Percentiles rank a stretch among this genome's conserved stretches.
Conservation (phyloP, 129 eudicot species). For the Scalesia atractyloides region DNA sequence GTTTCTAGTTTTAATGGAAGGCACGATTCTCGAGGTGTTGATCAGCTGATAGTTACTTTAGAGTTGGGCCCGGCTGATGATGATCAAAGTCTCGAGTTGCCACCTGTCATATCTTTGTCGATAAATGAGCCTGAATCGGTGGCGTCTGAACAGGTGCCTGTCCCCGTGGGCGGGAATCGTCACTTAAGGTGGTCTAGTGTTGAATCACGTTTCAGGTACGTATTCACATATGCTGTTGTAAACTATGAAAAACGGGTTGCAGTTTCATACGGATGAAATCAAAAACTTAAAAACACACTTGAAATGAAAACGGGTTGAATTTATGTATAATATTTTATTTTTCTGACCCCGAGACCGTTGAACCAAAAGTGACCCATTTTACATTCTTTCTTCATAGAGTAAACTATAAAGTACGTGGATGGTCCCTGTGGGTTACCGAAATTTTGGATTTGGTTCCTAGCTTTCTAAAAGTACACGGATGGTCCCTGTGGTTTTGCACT, state of each 20-base stretch:
- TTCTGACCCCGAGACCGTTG: too few species aligned
- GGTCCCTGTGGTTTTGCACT: too few species aligned
- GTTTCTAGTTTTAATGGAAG: conserved; percentile 31
- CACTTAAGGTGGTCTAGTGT: conserved; percentile 55
- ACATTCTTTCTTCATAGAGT: too few species aligned
- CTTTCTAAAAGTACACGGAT: too few species aligned
- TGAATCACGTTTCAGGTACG: conserved; percentile 78
- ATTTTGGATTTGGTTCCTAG: too few species aligned
- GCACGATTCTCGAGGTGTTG: conserved; percentile 43
- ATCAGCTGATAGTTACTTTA: conserved; percentile 55
- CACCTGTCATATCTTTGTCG: conserved; percentile 50
- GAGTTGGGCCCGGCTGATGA: conserved; percentile 44
- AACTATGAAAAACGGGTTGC: too few species aligned
- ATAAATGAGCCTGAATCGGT: conserved; percentile 46
- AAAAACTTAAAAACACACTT: not conserved
- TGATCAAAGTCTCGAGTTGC: conserved; percentile 45
- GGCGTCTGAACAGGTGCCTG: conserved; percentile 20
- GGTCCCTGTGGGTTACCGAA: too few species aligned
- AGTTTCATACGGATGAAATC: too few species aligned
- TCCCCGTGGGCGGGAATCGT: conserved; percentile 33
- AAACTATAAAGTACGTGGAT: too few species aligned
- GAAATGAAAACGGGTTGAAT: not conserved
- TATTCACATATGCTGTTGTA: not conserved
- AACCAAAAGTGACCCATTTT: too few species aligned
- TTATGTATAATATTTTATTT: not conserved